phyloP scores from a whole-genome alignment of 106 monocot species.

The Hemerocallis citrina region DNA sequence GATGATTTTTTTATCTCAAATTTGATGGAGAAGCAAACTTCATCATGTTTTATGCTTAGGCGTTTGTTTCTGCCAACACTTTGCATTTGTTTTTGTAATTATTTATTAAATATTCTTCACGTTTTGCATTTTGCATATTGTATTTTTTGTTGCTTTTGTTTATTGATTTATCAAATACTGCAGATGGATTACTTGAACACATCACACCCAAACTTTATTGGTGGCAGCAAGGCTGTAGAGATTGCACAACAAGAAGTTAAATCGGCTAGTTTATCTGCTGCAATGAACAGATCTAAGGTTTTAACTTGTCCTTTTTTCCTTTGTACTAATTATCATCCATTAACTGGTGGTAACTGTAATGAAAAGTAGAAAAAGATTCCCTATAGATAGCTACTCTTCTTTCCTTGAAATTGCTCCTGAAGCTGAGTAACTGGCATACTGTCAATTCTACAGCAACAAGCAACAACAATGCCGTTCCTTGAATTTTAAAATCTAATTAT shows the following conservation, averaged over 20 bases:
- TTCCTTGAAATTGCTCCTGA: too few relatives aligned
- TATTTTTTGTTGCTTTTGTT: background rate
- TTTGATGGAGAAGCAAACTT: too few relatives aligned
- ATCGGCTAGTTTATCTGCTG: constrained; percentile 20
- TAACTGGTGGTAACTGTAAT: background rate
- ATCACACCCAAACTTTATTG: constrained; percentile 86
- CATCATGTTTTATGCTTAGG: too few relatives aligned
- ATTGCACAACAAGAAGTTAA: constrained; percentile 53
- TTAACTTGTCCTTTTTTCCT: background rate
- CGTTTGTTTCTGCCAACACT: too few relatives aligned
- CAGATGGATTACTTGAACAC: constrained; percentile 97
- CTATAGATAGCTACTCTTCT: background rate
- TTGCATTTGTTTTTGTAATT: background rate
- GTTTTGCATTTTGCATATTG: background rate
- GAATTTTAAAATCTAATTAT: too few relatives aligned
- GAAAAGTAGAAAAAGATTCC: background rate
- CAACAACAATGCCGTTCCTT: too few relatives aligned
- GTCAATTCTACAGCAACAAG: too few relatives aligned
- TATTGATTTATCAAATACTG: constrained; percentile 1
- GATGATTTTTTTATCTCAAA: too few relatives aligned
- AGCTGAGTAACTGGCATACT: too few relatives aligned
- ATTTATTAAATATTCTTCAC: background rate
- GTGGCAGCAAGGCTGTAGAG: constrained; percentile 80
- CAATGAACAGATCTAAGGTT: constrained; percentile 32
- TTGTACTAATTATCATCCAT: background rate